Evolutionary conservation across 768 basidiomycete species (phyloP), one percentile per base, ranked within the genome.

Genomic region (Serendipita indica): DNA sequence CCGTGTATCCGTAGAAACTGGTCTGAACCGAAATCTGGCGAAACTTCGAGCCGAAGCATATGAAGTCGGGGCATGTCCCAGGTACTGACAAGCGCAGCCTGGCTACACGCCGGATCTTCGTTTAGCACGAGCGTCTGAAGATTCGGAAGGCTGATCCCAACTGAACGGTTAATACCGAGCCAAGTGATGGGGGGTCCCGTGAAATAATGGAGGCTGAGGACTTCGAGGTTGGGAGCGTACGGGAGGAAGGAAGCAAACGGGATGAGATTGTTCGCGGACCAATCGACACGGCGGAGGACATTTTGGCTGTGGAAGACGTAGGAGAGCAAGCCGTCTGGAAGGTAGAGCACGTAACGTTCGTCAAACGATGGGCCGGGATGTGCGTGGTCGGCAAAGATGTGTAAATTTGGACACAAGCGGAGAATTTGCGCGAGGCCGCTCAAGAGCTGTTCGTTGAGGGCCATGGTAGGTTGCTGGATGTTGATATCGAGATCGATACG

Each of bases 351-450:
- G 25, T 54, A 54, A 16, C 16, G 20, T 7, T 54, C 49, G 25
- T 54, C 49, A 54, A 54, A 54, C 5, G 49, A 54, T 16, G 49
- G 49, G 25, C 49, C 49, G 4, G 49, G 49, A 27, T 54, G 49
- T 20, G 49, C 49, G n/a, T 54, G 49, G 16, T 16, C 12, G 7
- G 25, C 32, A 18, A 54, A 54, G 3, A 54, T 54, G 10, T 16
- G 10, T 18, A 54, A n/a, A 30, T 54, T 54, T 4, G 49, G 49
- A 54, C 49, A 54, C 49, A 54, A n/a, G 22, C 22, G 32, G 16
- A 54, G 25, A 28, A 54, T 54, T 13, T 18, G n/a, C 7, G 49
- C 49, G 49, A 54, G 49, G 4, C 22, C 49, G 4, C 49, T 4
- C 10, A 54, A 18, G 25, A 54, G 49, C 10, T 20, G n/a, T 27